Evolutionary conservation across 2,329 filamentous ascomycete species (phyloP).

Genomic region (Chaetomium olivaceum): DNA sequence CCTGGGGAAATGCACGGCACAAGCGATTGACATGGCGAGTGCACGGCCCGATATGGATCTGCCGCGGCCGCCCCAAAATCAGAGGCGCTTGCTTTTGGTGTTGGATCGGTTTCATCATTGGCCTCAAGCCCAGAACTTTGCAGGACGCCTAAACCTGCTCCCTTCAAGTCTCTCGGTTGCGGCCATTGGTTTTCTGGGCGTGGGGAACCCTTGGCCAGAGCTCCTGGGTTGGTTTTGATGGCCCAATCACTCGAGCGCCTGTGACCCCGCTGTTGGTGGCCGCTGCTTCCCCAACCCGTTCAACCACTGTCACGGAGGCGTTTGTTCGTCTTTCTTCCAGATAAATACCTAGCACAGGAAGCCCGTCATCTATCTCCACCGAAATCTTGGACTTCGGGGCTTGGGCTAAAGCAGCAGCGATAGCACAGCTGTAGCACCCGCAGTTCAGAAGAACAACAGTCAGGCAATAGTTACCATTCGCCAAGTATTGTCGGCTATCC

Average conservation of each 20-base stretch:
- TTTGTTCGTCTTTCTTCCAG: conserved; percentile 23
- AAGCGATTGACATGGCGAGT: neutral
- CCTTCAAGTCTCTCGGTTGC: conserved; percentile 15
- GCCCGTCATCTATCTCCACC: conserved; percentile 8
- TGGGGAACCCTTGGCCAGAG: conserved; percentile 30
- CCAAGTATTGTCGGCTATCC: neutral
- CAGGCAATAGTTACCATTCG: neutral
- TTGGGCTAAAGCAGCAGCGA: neutral
- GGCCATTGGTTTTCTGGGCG: conserved; percentile 32
- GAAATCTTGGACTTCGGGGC: neutral
- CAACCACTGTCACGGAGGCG: conserved; percentile 11
- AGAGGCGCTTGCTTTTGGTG: conserved; percentile 1
- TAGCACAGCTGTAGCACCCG: neutral
- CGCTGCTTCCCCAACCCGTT: conserved; percentile 16
- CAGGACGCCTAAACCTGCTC: conserved; percentile 11
- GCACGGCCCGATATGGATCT: neutral
- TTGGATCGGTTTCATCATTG: conserved; percentile 16
- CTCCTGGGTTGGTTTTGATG: conserved; percentile 22
- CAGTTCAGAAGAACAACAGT: neutral
- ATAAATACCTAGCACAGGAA: conserved; percentile 24
- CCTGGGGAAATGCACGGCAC: neutral
- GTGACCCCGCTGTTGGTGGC: conserved; percentile 33
- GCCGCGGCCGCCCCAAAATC: conserved; percentile 10
- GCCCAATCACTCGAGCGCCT: conserved; percentile 28
- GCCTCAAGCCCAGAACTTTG: neutral